A percentile compares a stretch with the other conserved stretches of the same genome.
Conservation (phyloP, 1,139 yeast genomes). For the Debaryomyces subglobosus region DNA sequence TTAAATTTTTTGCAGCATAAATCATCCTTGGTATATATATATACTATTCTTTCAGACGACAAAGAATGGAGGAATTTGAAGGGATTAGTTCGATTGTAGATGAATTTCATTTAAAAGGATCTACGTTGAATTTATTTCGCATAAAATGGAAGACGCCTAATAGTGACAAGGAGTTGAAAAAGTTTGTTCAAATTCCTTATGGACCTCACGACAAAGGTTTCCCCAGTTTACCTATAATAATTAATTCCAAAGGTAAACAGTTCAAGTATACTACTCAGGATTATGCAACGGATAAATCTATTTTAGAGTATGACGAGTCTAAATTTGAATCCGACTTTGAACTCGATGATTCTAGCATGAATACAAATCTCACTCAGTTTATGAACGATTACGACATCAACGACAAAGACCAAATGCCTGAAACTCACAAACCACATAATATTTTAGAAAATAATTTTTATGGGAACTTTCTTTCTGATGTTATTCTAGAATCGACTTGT, state of each 20-base stretch:
- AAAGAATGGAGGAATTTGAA: conserved; percentile 25
- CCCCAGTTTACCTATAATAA: conserved; percentile 13
- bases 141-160: conserved; percentile 12
- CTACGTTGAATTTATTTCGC: conserved; percentile 24
- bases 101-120: conserved; percentile 21
- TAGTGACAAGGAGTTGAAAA: conserved; percentile 8
- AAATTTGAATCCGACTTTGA: conserved; percentile 4
- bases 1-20: background rate
- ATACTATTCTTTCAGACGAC: background rate
- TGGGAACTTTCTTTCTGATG: background rate
- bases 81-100: conserved; percentile 24
- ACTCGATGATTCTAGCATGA: conserved; percentile 6
- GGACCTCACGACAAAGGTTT: conserved; percentile 14
- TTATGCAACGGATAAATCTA: background rate
- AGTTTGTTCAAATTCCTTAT: conserved; percentile 16
- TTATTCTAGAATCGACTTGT: conserved; percentile 3
- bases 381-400: conserved; percentile 1
- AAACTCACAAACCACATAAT: background rate
- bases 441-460: background rate
- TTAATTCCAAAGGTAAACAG: conserved; percentile 9
- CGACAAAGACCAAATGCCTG: background rate
- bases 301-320: conserved; percentile 6
- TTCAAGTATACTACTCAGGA: background rate
- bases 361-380: conserved; percentile 9
- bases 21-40: background rate